A percentile compares a stretch with the other conserved stretches of the same genome.
These are phyloP conservation scores for Aspergillus diversus DNA, from an alignment of 495 filamentous ascomycete genomes.

Conservation along the genomic window DNA sequence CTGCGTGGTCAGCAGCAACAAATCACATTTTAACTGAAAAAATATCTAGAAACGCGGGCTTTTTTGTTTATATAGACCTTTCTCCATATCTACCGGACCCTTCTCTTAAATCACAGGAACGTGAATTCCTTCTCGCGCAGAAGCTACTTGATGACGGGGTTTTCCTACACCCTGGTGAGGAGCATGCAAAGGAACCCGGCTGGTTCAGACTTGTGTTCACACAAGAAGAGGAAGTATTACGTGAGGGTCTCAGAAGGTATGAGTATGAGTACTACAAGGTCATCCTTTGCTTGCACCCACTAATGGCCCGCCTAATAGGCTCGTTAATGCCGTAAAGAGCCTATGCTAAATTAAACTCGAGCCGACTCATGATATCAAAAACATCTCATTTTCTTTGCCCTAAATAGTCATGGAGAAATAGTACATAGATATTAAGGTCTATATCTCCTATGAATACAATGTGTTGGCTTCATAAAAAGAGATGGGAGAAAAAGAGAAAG, in stretches of 20 bases:
- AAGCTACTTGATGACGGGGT: conserved; percentile 46
- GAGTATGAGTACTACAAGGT: conserved; percentile 5
- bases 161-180: conserved; percentile 47
- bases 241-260: conserved; percentile 42
- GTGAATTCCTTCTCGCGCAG: conserved; percentile 41
- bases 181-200: conserved; percentile 44
- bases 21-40: background rate
- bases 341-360: background rate
- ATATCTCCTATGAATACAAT: background rate
- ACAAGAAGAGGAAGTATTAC: conserved; percentile 33
- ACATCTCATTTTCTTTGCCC: background rate
- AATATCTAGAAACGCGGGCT: conserved; percentile 47
- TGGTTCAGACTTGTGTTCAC: conserved; percentile 55
- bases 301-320: background rate
- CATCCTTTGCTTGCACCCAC: background rate
- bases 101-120: conserved; percentile 14
- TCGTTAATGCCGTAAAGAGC: conserved; percentile 2
- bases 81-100: conserved; percentile 33
- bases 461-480: background rate
- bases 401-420: background rate
- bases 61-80: conserved; percentile 57
- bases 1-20: too few relatives aligned
- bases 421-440: background rate
- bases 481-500: background rate
- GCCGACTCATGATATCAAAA: background rate